Evolutionary conservation across 2,329 filamentous ascomycete species (phyloP).

Genomic region (Juglanconis oblonga): DNA sequence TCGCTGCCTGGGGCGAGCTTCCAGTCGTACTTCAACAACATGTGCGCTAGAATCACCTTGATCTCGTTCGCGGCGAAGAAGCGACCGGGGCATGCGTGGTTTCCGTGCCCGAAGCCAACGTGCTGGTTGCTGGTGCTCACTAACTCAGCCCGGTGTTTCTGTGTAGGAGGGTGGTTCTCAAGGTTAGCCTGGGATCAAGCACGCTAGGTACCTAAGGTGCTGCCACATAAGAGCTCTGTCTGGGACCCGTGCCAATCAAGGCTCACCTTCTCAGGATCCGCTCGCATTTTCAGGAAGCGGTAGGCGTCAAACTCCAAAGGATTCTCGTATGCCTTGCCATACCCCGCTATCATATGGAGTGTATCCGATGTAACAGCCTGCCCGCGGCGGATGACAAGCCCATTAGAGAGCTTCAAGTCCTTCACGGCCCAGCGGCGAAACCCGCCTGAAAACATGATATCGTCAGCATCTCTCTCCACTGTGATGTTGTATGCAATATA

Average conservation of each 20-base stretch:
- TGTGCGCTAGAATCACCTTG: conserved; percentile 31
- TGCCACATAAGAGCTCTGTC: not conserved
- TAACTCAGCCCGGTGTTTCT: conserved; percentile 28
- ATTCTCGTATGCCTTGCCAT: not conserved
- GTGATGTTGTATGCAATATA: too few species aligned
- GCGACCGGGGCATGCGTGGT: conserved; percentile 39
- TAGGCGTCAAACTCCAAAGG: not conserved
- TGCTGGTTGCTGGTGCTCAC: conserved; percentile 31
- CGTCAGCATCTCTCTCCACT: not conserved
- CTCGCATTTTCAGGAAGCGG: not conserved
- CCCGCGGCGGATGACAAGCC: not conserved
- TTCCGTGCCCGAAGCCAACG: conserved; percentile 38
- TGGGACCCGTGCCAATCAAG: not conserved
- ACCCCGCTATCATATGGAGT: not conserved
- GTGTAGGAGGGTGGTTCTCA: not conserved
- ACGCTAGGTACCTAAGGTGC: too few species aligned
- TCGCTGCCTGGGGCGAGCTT: conserved; percentile 9
- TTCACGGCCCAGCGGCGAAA: not conserved
- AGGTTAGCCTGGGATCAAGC: not conserved
- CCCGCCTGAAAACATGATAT: not conserved
- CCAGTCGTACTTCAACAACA: conserved; percentile 31
- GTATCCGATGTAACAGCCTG: not conserved
- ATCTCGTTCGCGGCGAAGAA: conserved; percentile 41
- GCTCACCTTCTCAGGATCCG: conserved; percentile 4
- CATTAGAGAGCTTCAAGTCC: not conserved